Base-by-base conservation (phyloP, 2,329 filamentous ascomycete genomes). In the Didymella pinodella region DNA sequence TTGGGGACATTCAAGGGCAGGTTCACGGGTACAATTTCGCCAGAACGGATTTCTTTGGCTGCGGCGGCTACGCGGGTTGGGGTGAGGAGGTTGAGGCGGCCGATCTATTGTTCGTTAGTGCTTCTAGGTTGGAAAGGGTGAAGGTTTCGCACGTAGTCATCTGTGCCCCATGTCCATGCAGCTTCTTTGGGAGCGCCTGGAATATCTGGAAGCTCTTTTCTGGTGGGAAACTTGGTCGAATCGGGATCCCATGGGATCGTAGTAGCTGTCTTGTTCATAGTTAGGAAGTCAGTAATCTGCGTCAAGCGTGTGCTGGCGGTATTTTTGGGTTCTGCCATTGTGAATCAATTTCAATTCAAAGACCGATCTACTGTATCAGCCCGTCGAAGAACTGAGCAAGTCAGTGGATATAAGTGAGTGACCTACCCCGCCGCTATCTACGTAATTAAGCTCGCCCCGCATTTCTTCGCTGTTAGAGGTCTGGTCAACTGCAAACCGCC, bases 121-220 rank as follows among this genome's bases (percentile, higher is more conserved):
- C 45, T 11, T 26, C 18, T 18, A 31, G 2, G 26, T 22, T 20
- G 16, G 11, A 2, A 4, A n/a, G 40, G 11, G 0, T 11, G 7
- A 7, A 2, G 4, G 41, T 44, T 11, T 48, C 65, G n/a, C 63
- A 85, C 80, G 63, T 80, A 75, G 64, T 86, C 85, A 67, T 85
- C 77, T 40, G 83, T 77, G 12, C 85, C 85, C 85, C 85, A 87
- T 26, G 86, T 82, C 85, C 85, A 88, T 18, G 85, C 84, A 18
- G 85, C 84, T 28, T 79, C 83, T 18, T 82, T 76, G 0, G 85
- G 85, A 2, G 84, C 84, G 32, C 81, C 82, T 1, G 80, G 74
- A 36, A 86, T 79, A 20, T 73, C 65, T 20, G 84, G 84, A 4
- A 87, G 76, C 49, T 87, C 81, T 52, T 82, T 81, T 14, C 83